These are phyloP conservation scores for Mimosa bimucronata DNA, from an alignment of 306 rosid genomes.

Conservation along the genomic window DNA sequence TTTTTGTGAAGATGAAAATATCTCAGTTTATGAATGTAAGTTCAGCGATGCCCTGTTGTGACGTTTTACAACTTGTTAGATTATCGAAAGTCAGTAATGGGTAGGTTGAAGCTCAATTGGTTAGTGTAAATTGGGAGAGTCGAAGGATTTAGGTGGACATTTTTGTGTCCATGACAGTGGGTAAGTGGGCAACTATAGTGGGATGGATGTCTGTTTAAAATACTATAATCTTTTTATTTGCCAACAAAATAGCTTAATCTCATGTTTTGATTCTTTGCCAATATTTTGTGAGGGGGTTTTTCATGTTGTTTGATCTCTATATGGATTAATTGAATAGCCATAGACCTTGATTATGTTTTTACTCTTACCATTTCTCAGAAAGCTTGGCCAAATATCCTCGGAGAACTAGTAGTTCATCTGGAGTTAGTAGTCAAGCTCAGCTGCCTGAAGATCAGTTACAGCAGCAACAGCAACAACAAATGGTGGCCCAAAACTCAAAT, in stretches of 20 bases:
- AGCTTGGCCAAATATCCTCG: constrained; percentile 94
- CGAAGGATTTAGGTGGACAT: background rate
- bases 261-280: background rate
- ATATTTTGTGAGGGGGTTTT: constrained; percentile 35
- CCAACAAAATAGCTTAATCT: background rate
- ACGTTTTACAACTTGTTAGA: background rate
- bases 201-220: constrained; percentile 3
- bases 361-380: constrained; percentile 52
- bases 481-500: constrained; percentile 56
- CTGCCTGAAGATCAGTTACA: constrained; percentile 70
- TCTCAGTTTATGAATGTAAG: constrained; percentile 18
- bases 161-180: constrained; percentile 10
- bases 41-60: background rate
- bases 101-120: constrained; percentile 23
- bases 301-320: background rate
- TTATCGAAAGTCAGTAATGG: constrained; percentile 5
- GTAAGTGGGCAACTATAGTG: constrained; percentile 17
- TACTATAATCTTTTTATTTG: no score
- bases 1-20: constrained; percentile 7
- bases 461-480: constrained; percentile 55
- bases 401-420: constrained; percentile 67
- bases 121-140: constrained; percentile 7
- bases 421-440: constrained; percentile 69
- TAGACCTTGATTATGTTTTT: background rate
- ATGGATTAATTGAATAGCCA: background rate